phyloP scores from a whole-genome alignment of 352 stramenopile species.

The Phytophthora fragariae region DNA sequence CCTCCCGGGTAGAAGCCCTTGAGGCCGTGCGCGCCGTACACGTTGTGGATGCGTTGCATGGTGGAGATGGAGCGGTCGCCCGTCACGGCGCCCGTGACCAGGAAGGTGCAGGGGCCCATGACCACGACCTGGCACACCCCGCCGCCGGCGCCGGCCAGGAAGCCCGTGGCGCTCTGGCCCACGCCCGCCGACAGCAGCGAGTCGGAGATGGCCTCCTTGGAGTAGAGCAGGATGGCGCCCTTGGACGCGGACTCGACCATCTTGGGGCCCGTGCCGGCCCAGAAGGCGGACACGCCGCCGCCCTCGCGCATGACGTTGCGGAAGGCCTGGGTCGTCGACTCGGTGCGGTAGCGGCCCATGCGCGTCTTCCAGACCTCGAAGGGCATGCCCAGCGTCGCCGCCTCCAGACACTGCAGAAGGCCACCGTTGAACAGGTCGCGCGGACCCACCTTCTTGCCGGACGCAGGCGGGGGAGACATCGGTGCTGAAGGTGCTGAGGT shows the following conservation, averaged over 20 bases:
- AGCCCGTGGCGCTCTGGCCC: slow-evolving; percentile 71
- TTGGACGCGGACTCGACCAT: slow-evolving; percentile 93
- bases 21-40: slow-evolving; percentile 86
- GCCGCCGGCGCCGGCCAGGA: slow-evolving; percentile 83
- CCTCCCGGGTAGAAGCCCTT: slow-evolving; percentile 93
- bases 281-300: slow-evolving; percentile 85
- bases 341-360: slow-evolving; percentile 90
- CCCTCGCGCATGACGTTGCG: slow-evolving; percentile 90
- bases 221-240: slow-evolving; percentile 90
- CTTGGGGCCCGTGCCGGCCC: slow-evolving; percentile 90
- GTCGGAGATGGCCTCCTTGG: slow-evolving; percentile 89
- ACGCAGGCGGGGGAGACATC: slow-evolving; percentile 55
- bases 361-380: slow-evolving; percentile 95
- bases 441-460: slow-evolving; percentile 83
- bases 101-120: slow-evolving; percentile 92
- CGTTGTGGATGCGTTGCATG: slow-evolving; percentile 81
- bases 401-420: slow-evolving; percentile 90
- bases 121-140: slow-evolving; percentile 91
- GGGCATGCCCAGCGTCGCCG: slow-evolving; percentile 90
- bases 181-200: slow-evolving; percentile 80
- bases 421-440: slow-evolving; percentile 86
- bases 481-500: not conserved
- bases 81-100: slow-evolving; percentile 91
- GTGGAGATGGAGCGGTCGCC: slow-evolving; percentile 91
- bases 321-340: slow-evolving; percentile 87